A percentile compares a stretch with the other conserved stretches of the same genome.
phyloP scores from a whole-genome alignment of 768 basidiomycete genomes.

The Crucibulum laeve region DNA sequence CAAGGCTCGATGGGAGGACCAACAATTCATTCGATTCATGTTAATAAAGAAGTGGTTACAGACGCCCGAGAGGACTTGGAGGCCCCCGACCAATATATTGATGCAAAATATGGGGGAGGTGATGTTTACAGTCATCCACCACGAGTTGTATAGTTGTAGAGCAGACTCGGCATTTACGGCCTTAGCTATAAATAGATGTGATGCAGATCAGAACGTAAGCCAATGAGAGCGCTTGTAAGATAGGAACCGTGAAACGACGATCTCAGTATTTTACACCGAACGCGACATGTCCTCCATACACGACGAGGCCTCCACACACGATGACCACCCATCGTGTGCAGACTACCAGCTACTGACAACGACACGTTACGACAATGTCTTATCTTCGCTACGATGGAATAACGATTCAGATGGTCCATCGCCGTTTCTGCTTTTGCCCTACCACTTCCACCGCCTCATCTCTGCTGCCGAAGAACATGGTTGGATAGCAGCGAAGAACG shows the following conservation, averaged over 20 bases:
- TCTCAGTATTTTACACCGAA: too few species aligned
- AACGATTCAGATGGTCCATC: constrained; percentile 47
- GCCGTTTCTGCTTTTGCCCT: constrained; percentile 55
- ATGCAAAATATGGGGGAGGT: constrained; percentile 6
- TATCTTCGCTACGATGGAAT: constrained; percentile 53
- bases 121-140: background rate
- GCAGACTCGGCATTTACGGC: too few species aligned
- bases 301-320: too few species aligned
- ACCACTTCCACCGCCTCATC: constrained; percentile 58
- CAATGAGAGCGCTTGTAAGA: too few species aligned
- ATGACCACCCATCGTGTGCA: background rate
- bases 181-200: too few species aligned
- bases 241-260: too few species aligned
- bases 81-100: constrained; percentile 1
- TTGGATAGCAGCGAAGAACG: constrained; percentile 37
- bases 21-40: constrained; percentile 10
- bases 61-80: constrained; percentile 2
- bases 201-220: too few species aligned
- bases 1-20: constrained; percentile 13
- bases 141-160: too few species aligned
- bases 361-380: constrained; percentile 51
- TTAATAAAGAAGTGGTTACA: constrained; percentile 11
- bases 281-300: too few species aligned
- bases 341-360: constrained; percentile 44
- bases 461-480: constrained; percentile 44